Percentiles rank a stretch among this genome's conserved stretches.
These are phyloP conservation scores for Colletotrichum truncatum DNA, from an alignment of 2,329 filamentous ascomycete species.

Conservation along the genomic window DNA sequence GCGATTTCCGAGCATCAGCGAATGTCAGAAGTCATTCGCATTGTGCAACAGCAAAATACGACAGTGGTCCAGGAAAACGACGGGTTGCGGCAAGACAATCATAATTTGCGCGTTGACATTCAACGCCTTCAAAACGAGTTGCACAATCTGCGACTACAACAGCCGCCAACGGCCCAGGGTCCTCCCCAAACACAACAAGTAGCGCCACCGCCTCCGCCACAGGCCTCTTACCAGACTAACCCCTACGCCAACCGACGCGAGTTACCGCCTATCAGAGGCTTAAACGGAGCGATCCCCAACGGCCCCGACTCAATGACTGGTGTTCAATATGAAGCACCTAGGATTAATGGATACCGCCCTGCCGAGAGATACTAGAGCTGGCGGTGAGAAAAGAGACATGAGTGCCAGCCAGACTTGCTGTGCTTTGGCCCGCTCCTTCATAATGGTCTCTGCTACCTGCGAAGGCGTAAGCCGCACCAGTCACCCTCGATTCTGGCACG, in stretches of 20 bases:
- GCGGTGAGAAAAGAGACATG: too few relatives aligned
- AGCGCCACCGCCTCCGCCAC: constrained; percentile 34
- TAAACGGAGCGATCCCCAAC: constrained; percentile 53
- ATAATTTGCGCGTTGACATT: constrained; percentile 56
- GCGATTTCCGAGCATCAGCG: constrained; percentile 71
- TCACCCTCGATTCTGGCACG: too few relatives aligned
- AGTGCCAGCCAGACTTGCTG: too few relatives aligned
- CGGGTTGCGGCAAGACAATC: constrained; percentile 58
- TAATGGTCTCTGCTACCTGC: too few relatives aligned
- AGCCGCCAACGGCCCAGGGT: constrained; percentile 35
- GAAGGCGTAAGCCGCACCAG: not conserved
- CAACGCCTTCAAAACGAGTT: constrained; percentile 53
- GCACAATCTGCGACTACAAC: constrained; percentile 35
- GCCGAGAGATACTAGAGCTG: constrained; percentile 47
- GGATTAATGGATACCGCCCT: constrained; percentile 56
- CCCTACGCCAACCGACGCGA: constrained; percentile 53
- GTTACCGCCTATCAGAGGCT: constrained; percentile 65
- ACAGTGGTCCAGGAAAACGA: constrained; percentile 54
- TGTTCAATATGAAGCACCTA: constrained; percentile 67
- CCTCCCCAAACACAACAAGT: constrained; percentile 15
- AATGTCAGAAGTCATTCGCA: constrained; percentile 58
- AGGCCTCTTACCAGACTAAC: constrained; percentile 37
- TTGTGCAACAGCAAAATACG: constrained; percentile 55
- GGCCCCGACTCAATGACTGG: constrained; percentile 72
- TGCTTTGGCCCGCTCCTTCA: too few relatives aligned